Percentiles rank a stretch among this genome's conserved stretches.
Evolutionary conservation across 306 rosid genomes (phyloP).

Genomic region (Lagenaria siceraria): DNA sequence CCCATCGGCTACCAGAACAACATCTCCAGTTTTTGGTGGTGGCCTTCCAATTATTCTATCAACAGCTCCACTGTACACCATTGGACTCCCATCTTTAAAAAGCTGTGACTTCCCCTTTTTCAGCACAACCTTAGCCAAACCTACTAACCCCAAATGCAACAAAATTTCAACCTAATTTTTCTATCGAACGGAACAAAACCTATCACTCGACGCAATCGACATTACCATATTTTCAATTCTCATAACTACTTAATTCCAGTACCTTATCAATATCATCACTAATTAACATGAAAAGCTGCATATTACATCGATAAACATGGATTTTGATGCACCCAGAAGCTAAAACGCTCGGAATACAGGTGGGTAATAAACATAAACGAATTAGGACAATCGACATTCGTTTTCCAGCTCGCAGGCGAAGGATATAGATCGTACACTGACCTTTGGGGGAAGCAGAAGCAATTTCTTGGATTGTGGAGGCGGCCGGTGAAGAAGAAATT

Average conservation of each 20-base stretch:
- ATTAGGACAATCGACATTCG: not conserved
- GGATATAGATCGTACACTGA: slow-evolving; percentile 5
- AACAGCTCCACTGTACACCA: slow-evolving; percentile 93
- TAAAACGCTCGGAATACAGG: not conserved
- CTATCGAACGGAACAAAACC: not conserved
- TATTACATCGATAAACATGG: not conserved
- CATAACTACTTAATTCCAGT: not conserved
- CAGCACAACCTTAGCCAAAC: slow-evolving; percentile 73
- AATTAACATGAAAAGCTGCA: not conserved
- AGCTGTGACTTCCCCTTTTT: slow-evolving; percentile 90
- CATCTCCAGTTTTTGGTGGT: slow-evolving; percentile 80
- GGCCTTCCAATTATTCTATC: slow-evolving; percentile 88
- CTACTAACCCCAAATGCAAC: slow-evolving; percentile 34
- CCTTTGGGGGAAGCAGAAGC: slow-evolving; percentile 56
- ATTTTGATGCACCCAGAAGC: not conserved
- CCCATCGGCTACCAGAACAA: slow-evolving; percentile 84
- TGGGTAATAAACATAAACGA: not conserved
- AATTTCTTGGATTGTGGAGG: slow-evolving; percentile 52
- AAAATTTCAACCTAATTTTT: not conserved
- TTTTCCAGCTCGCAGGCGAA: not conserved
- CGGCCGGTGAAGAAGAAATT: slow-evolving; percentile 33
- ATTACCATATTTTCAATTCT: not conserved
- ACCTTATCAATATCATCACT: not conserved
- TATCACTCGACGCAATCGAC: not conserved
- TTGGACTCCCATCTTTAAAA: slow-evolving; percentile 95